These are phyloP conservation scores for Paraconiothyrium sp. DNA, from an alignment of 2,329 filamentous ascomycete species.

Conservation along the genomic window DNA sequence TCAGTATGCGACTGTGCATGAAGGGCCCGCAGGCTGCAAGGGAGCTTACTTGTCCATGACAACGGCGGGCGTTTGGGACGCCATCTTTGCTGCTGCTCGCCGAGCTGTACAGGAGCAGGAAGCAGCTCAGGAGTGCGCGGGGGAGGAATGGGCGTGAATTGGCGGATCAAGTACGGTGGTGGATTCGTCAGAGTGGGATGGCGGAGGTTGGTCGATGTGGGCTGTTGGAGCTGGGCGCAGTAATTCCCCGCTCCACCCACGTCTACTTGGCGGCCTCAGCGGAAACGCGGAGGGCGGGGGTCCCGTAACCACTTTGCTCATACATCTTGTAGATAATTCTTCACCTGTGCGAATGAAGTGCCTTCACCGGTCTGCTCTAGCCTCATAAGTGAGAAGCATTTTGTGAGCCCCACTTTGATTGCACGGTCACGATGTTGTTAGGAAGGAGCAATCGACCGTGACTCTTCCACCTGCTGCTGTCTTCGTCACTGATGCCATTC, in stretches of 20 bases:
- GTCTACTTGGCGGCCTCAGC: conserved; percentile 25
- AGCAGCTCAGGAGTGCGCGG: conserved; percentile 35
- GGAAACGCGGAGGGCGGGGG: conserved; percentile 31
- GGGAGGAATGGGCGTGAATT: conserved; percentile 33
- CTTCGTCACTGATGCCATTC: conserved; percentile 21
- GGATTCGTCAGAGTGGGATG: conserved; percentile 46
- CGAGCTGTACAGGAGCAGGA: conserved; percentile 24
- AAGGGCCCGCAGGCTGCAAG: conserved; percentile 39
- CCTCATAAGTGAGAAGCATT: not conserved
- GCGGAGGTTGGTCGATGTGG: conserved; percentile 36
- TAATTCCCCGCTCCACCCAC: conserved; percentile 34
- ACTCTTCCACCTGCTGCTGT: conserved; percentile 29
- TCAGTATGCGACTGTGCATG: conserved; percentile 47
- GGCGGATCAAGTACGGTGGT: conserved; percentile 26
- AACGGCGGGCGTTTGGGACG: conserved; percentile 99
- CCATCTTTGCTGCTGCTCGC: conserved; percentile 70
- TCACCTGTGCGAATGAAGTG: not conserved
- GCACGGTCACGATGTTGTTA: conserved; percentile 20
- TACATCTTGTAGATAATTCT: not conserved
- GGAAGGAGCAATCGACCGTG: conserved; percentile 38
- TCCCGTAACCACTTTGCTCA: conserved; percentile 7
- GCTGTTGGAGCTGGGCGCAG: conserved; percentile 29
- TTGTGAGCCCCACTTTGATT: not conserved
- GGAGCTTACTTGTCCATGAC: conserved; percentile 99
- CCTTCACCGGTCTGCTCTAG: not conserved